These are phyloP conservation scores for Apophysomyces ossiformis DNA, from an alignment of 371 early-diverging fungal genomes.

Conservation along the genomic window DNA sequence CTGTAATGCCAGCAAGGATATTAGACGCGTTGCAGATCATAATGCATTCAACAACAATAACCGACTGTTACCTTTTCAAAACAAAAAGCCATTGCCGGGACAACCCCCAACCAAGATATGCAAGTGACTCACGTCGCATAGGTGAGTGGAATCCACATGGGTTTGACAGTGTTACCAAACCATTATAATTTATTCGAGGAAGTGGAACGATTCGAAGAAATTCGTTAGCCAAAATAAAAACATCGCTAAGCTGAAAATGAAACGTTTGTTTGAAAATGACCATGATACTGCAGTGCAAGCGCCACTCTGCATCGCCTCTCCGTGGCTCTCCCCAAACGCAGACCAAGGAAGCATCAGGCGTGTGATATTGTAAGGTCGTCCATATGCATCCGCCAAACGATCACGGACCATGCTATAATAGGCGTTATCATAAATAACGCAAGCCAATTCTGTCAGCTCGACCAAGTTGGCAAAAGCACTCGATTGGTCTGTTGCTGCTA, in stretches of 20 bases:
- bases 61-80: background rate
- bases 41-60: background rate
- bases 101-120: background rate
- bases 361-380: slow-evolving; percentile 27
- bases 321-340: slow-evolving; percentile 15
- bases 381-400: slow-evolving; percentile 15
- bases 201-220: background rate
- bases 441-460: slow-evolving; percentile 48
- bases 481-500: slow-evolving; percentile 20
- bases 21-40: background rate
- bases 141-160: background rate
- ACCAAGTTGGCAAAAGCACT: slow-evolving; percentile 28
- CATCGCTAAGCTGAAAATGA: background rate
- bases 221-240: background rate
- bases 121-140: background rate
- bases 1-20: background rate
- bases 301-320: background rate
- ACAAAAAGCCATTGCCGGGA: background rate
- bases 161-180: background rate
- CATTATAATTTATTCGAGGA: background rate
- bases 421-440: slow-evolving; percentile 43
- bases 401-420: slow-evolving; percentile 20
- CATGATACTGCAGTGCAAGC: too few relatives aligned
- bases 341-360: slow-evolving; percentile 27
- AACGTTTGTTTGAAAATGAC: background rate